A percentile compares a stretch with the other conserved stretches of the same genome.
These are phyloP conservation scores for Obelidium mucronatum DNA, from an alignment of 192 early-diverging fungal species.

Conservation along the genomic window DNA sequence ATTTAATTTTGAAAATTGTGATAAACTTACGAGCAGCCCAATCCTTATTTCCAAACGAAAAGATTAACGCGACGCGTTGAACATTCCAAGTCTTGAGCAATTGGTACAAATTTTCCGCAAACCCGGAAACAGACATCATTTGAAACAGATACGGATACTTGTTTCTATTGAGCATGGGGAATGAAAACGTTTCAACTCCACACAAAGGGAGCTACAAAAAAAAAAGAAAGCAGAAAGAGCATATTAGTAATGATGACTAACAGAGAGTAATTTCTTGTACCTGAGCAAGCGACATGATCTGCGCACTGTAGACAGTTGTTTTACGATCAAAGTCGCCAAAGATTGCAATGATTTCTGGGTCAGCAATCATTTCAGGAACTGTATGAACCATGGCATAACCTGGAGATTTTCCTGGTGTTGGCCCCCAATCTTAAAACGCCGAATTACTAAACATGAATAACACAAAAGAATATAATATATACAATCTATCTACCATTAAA, in stretches of 20 bases:
- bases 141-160: background rate
- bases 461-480: background rate
- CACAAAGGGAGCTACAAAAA: background rate
- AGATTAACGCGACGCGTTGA: background rate
- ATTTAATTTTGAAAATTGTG: background rate
- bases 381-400: background rate
- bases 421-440: background rate
- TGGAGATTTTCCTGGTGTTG: background rate
- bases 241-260: too few relatives aligned
- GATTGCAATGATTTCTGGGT: background rate
- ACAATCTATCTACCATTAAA: background rate
- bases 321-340: background rate
- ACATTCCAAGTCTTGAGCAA: background rate
- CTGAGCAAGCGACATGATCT: conserved; percentile 1
- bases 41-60: background rate
- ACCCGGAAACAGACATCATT: background rate
- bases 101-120: background rate
- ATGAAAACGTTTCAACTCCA: background rate
- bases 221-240: background rate
- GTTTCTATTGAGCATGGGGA: background rate
- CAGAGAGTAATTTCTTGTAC: too few relatives aligned
- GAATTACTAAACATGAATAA: background rate
- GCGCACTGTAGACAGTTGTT: background rate
- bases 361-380: background rate
- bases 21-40: background rate